Base-by-base conservation (phyloP, 139 green algal genomes). In the Volvox reticuliferus region DNA sequence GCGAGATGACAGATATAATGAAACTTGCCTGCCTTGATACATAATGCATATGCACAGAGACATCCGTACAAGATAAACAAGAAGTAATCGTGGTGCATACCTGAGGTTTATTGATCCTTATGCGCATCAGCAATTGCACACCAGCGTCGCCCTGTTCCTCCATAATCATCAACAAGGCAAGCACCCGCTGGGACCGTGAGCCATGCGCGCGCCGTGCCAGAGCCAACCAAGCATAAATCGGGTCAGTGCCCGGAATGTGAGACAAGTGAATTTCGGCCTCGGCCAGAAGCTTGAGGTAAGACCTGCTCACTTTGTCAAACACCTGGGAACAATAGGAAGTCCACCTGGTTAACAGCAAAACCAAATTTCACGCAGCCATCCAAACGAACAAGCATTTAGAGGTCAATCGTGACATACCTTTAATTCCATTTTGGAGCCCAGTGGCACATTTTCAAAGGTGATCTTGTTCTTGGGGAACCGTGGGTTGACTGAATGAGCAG, bases 201-300 rank as follows among this genome's bases (percentile, higher is more conserved):
- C 20, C n/a, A 61, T 78, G 71, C 79, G 75, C 77, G 1, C 85
- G 36, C 75, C 55, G 78, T 65, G 5, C 22, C 73, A 80, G 79
- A 14, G 96, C 94, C 63, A 98, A 88, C 97, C 96, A 98, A 87
- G 98, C 92, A 82, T 97, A 98, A 14, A 95, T 30, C 1, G 97
- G 97, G 36, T 93, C 91, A 35, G 89, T 93, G 76, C 82, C 85
- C 17, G 92, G 92, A 6, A 95, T 89, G 67, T 90, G 78, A 2
- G 92, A 92, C n/a, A 92, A 88, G 9, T 85, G 90, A 20, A 95
- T 67, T 33, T 91, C 85, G 1, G 67, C 78, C 78, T 91, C 85
- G 5, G 77, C 90, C 78, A 93, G 85, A 69, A 85, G 65, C 77
- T 50, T 67, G 24, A 20, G n/a, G 22, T 71, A 65, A 32, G 30